These are phyloP conservation scores for Fonsecaea monophora DNA, from an alignment of 2,329 filamentous ascomycete species.

Conservation along the genomic window DNA sequence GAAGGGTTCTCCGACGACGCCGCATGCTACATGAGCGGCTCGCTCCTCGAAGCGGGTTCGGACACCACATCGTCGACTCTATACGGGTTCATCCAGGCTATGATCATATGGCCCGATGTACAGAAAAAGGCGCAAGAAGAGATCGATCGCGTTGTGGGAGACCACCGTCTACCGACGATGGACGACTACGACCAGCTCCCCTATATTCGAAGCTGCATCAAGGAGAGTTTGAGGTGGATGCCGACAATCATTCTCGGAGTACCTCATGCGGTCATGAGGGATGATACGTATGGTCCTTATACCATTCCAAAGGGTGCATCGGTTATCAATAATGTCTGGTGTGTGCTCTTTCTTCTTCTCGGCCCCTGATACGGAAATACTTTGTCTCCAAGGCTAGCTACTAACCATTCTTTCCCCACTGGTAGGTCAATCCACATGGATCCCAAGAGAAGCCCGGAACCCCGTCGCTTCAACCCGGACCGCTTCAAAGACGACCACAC, in stretches of 20 bases:
- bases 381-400: no score
- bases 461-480: slow-evolving; percentile 43
- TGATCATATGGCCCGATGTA: slow-evolving; percentile 58
- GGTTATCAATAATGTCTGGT: slow-evolving; percentile 39
- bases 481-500: slow-evolving; percentile 42
- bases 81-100: slow-evolving; percentile 56
- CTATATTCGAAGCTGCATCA: slow-evolving; percentile 62
- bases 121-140: slow-evolving; percentile 55
- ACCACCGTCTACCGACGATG: slow-evolving; percentile 55
- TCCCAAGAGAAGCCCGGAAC: slow-evolving; percentile 39
- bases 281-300: slow-evolving; percentile 38
- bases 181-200: slow-evolving; percentile 58
- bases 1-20: slow-evolving; percentile 33
- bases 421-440: slow-evolving; percentile 39
- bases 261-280: slow-evolving; percentile 36
- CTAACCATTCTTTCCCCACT: no score
- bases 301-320: slow-evolving; percentile 35
- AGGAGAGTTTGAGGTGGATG: slow-evolving; percentile 64
- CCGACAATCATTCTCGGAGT: slow-evolving; percentile 44
- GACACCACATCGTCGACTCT: slow-evolving; percentile 56
- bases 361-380: no score
- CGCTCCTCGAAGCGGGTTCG: slow-evolving; percentile 50
- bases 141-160: slow-evolving; percentile 59
- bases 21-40: slow-evolving; percentile 45
- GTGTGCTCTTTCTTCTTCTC: no score